Evolutionary conservation across 306 rosid species (phyloP), one percentile per base, ranked within the genome.

Genomic region (Gastrolobium bilobum): DNA sequence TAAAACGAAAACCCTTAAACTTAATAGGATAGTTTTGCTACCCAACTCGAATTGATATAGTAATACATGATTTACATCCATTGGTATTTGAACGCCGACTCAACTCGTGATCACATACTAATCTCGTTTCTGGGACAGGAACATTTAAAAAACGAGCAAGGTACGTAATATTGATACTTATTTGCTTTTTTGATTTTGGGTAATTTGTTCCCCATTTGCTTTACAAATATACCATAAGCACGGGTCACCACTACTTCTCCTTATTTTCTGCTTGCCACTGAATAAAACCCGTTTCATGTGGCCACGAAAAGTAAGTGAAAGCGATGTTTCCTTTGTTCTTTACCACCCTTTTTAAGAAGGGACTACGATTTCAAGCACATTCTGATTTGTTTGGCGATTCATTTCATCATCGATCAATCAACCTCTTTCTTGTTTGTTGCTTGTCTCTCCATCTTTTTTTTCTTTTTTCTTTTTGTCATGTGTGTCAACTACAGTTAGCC

Each of bases 231-330:
- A 7, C 14, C 37, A 42, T 67, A 40, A 46, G 71, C 37, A 77
- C 75, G 85, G 87, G 83, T 30, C 78, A 66, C 52, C n/a, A 35
- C 4, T 35, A 52, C 14, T 7, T 42, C 40, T 26, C 64, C 11
- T 52, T 3, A 7, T 40, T 54, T 59, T 61, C 4, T 42, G 10
- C 3, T 66, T 2, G 6, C 76, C 29, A 43, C n/a, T 58, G 7
- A 67, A 59, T 73, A 75, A 48, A 13, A 15, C 40, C 35, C 75
- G 11, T 62, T 73, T 58, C 38, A 50, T 66, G 52, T 50, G 83
- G 48, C 76, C 77, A 33, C 70, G 48, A 79, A 86, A 90, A 84
- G 92, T 72, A 33, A 47, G 57, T 80, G 94, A 90, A 82, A 88
- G 86, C 38, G 94, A 88, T 75, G 71, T 81, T 68, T 79, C 29